Evolutionary conservation across 1,139 yeast species (phyloP).

Genomic region (Arxiozyma telluris): DNA sequence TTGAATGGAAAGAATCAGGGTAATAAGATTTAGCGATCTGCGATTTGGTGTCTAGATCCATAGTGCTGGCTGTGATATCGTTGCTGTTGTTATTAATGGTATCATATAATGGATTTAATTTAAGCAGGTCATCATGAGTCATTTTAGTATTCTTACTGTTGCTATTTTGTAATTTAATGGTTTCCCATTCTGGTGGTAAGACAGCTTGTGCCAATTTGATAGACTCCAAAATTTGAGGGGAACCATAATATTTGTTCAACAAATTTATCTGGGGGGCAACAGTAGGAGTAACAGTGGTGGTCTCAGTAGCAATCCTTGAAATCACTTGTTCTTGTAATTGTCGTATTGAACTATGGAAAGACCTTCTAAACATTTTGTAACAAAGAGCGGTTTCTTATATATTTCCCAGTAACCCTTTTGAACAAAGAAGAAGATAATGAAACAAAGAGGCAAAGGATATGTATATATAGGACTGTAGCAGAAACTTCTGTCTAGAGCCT

Average conservation of each 20-base stretch:
- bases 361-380: background rate
- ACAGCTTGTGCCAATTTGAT: conserved; percentile 72
- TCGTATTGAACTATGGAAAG: background rate
- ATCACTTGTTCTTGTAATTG: background rate
- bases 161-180: conserved; percentile 11
- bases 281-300: background rate
- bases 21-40: background rate
- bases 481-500: too few species aligned
- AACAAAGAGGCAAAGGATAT: too few species aligned
- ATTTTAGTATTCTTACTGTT: conserved; percentile 21
- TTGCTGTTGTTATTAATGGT: conserved; percentile 16
- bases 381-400: too few species aligned
- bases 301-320: background rate
- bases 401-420: too few species aligned
- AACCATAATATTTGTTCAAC: conserved; percentile 24
- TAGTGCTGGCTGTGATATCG: background rate
- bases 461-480: too few species aligned
- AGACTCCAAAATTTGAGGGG: conserved; percentile 50
- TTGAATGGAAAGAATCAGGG: conserved; percentile 1
- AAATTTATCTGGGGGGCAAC: background rate
- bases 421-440: too few species aligned
- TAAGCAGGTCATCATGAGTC: conserved; percentile 31
- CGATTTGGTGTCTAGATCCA: conserved; percentile 33
- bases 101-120: conserved; percentile 52
- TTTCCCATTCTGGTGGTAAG: conserved; percentile 43